Evolutionary conservation across 306 rosid species (phyloP).

Genomic region (Prinsepia uniflora): DNA sequence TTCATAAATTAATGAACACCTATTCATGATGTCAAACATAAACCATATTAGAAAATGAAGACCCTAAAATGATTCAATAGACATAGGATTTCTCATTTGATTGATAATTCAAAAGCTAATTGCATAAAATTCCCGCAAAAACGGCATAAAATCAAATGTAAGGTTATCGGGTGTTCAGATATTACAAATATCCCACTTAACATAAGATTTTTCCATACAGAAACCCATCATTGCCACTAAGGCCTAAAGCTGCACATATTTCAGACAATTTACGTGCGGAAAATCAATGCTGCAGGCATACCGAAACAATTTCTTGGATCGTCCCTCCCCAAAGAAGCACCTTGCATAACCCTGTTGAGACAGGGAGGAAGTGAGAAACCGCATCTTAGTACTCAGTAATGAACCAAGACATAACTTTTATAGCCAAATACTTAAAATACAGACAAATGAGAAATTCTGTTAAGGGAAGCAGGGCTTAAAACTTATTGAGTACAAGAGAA

Average conservation of each 20-base stretch:
- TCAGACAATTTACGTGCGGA: neutral
- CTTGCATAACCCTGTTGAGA: constrained; percentile 28
- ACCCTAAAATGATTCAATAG: neutral
- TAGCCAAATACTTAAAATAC: neutral
- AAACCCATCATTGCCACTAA: constrained; percentile 10
- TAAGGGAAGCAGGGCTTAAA: neutral
- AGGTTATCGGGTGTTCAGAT: neutral
- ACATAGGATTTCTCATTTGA: neutral
- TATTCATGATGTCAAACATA: neutral
- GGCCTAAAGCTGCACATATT: constrained; percentile 14
- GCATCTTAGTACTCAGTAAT: neutral
- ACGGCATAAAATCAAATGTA: neutral
- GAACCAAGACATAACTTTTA: neutral
- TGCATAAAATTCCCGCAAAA: neutral
- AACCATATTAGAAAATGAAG: neutral
- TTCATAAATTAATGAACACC: neutral
- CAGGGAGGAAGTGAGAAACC: neutral
- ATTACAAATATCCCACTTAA: neutral
- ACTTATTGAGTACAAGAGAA: neutral
- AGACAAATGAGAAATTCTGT: neutral
- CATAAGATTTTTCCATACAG: constrained; percentile 12
- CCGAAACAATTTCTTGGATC: constrained; percentile 10
- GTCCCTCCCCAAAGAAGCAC: constrained; percentile 24
- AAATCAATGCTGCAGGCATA: constrained; percentile 3
- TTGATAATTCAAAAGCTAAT: constrained; percentile 3